phyloP scores from a whole-genome alignment of 805 yeast genomes.

The Candida piceae region DNA sequence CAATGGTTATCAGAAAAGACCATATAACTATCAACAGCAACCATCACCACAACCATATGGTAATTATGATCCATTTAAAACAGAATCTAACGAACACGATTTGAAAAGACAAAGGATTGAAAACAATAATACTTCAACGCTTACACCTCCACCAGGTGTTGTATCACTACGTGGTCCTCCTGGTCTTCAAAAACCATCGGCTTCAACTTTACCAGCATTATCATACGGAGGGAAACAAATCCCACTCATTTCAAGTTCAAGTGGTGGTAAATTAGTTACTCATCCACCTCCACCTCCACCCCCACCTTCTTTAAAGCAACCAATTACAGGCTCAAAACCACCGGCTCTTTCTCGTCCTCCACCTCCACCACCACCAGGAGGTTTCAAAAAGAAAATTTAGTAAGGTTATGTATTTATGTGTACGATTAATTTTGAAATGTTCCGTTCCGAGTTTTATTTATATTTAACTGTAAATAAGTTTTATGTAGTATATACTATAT shows the following conservation, averaged over 20 bases:
- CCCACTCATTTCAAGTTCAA: background rate
- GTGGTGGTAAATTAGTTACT: background rate
- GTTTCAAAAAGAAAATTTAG: background rate
- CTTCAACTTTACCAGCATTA: background rate
- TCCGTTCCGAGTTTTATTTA: too few species aligned
- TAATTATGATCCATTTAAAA: background rate
- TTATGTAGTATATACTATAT: background rate
- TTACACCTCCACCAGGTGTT: background rate
- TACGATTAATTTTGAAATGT: background rate
- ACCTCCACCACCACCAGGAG: conserved; percentile 2
- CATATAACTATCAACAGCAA: conserved; percentile 1
- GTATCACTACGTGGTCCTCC: conserved; percentile 3
- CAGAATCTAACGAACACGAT: background rate
- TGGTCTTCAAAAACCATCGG: background rate
- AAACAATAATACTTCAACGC: background rate
- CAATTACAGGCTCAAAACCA: background rate
- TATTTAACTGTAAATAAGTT: too few species aligned
- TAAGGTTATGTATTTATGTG: background rate
- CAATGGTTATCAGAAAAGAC: conserved; percentile 2
- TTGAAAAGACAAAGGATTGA: conserved; percentile 3
- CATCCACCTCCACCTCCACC: conserved; percentile 13
- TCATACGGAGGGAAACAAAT: background rate
- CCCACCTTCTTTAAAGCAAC: background rate
- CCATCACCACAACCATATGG: background rate
- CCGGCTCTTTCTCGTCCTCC: conserved; percentile 3